Conservation (phyloP, 805 yeast genomes). For the Dipodascus albidus region DNA sequence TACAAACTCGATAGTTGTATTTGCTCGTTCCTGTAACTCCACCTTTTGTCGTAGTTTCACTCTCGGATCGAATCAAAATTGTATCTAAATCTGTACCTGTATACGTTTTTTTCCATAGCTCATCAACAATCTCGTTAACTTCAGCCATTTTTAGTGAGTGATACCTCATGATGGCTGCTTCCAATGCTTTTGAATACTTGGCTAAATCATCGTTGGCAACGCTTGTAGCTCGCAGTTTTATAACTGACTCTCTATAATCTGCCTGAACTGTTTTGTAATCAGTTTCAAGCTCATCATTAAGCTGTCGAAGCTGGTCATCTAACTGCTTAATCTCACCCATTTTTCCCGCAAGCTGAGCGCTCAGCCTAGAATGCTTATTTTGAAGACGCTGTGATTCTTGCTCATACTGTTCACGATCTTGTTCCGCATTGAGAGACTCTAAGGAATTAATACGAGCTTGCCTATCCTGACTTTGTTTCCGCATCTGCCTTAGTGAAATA, state of each 20-base stretch:
- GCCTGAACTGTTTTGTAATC: conserved; percentile 63
- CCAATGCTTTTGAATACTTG: conserved; percentile 76
- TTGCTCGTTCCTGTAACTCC: conserved; percentile 39
- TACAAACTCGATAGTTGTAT: conserved; percentile 87
- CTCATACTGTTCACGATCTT: conserved; percentile 50
- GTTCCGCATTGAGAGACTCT: conserved; percentile 47
- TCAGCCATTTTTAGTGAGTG: conserved; percentile 89
- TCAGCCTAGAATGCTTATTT: conserved; percentile 39
- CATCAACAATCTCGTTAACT: conserved; percentile 77
- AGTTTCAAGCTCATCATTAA: conserved; percentile 47
- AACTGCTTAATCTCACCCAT: conserved; percentile 81
- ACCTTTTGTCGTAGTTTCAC: conserved; percentile 28
- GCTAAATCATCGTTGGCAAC: conserved; percentile 72
- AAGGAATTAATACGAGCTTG: conserved; percentile 33
- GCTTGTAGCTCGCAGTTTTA: conserved; percentile 62
- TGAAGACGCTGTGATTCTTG: conserved; percentile 40
- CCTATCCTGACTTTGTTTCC: conserved; percentile 28
- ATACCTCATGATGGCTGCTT: conserved; percentile 84
- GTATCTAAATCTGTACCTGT: conserved; percentile 93
- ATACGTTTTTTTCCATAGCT: conserved; percentile 88
- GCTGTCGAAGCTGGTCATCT: conserved; percentile 49
- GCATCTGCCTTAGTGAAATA: conserved; percentile 41
- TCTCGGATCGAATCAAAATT: conserved; percentile 75
- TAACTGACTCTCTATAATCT: conserved; percentile 56
- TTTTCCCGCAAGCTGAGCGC: conserved; percentile 60